Base-by-base conservation (phyloP, 164 flowering plant species). In the Tetrastigma voinierianum region DNA sequence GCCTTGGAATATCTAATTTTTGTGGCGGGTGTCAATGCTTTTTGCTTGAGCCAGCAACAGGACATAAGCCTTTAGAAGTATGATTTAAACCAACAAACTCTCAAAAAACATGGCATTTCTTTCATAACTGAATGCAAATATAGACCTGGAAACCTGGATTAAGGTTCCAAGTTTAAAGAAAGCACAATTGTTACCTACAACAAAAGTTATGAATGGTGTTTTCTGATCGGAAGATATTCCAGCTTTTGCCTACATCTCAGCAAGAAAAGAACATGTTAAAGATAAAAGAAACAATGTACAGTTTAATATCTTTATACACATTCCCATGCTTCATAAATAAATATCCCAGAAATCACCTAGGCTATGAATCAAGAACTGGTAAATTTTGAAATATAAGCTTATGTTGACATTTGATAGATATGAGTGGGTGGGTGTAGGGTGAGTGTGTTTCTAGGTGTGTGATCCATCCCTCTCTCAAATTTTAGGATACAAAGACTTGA, bases 161-260 rank as follows among this genome's bases (percentile, higher is more conserved):
- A 4, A 11, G 10, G 14, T 20, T 16, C 25, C 40, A 25, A 25
- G 40, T 25, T 12, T 16, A 57, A 60, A 43, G 48, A 45, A 45
- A 14, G 20, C 25, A 52, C 40, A 43, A 23, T 43, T 32, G 20
- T 78, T 80, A 93, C 98, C 98, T 76, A 93, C 62, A 57, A 93
- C 98, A 80, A 93, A 93, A 55, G 91, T 74, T 62, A 93, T 80
- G 75, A 89, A 86, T 44, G 90, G 91, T 46, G 65, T 64, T 71
- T 57, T 78, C 72, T 67, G 74, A 67, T 68, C 60, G 11, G 72
- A 23, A 43, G 67, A 73, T 19, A 25, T 16, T 72, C 77, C 80
- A 72, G 55, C 71, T 67, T 77, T 69, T 61, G 57, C 86, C 98
- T 90, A 73, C 83, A 75, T 67, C 66, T 59, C 70, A 61, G 67